Percentiles rank a stretch among this genome's conserved stretches.
These are phyloP conservation scores for Leucaena leucocephala DNA, from an alignment of 306 rosid species.

Conservation along the genomic window DNA sequence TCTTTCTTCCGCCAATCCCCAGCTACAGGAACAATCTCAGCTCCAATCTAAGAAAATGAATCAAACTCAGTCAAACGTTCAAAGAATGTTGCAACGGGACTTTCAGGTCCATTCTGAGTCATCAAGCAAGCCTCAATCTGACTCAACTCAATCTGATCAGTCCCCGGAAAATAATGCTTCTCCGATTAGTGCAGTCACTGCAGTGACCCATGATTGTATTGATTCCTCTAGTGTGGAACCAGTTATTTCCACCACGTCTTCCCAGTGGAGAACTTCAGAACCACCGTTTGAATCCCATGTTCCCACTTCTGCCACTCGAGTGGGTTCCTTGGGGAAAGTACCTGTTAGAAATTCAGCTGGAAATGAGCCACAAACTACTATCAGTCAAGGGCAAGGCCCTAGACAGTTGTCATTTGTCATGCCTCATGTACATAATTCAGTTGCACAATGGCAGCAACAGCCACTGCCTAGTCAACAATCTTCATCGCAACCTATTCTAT, in stretches of 20 bases:
- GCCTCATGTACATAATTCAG: constrained; percentile 67
- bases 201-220: constrained; percentile 46
- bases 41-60: constrained; percentile 59
- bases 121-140: constrained; percentile 54
- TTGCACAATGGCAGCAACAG: constrained; percentile 62
- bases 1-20: constrained; percentile 54
- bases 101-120: constrained; percentile 52
- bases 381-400: constrained; percentile 60
- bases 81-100: constrained; percentile 60
- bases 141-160: constrained; percentile 56
- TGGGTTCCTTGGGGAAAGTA: constrained; percentile 51
- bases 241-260: constrained; percentile 46
- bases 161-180: constrained; percentile 48
- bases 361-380: constrained; percentile 48
- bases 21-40: constrained; percentile 44
- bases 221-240: constrained; percentile 50
- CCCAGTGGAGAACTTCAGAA: constrained; percentile 72
- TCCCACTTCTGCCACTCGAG: constrained; percentile 50
- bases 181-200: constrained; percentile 51
- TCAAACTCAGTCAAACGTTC: constrained; percentile 61
- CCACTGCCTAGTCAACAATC: constrained; percentile 50
- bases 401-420: constrained; percentile 60
- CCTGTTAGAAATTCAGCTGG: constrained; percentile 53
- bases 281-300: constrained; percentile 56
- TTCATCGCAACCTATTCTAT: constrained; percentile 42